Base-by-base conservation (phyloP, 495 filamentous ascomycete species). In the Penicillium antarcticum region DNA sequence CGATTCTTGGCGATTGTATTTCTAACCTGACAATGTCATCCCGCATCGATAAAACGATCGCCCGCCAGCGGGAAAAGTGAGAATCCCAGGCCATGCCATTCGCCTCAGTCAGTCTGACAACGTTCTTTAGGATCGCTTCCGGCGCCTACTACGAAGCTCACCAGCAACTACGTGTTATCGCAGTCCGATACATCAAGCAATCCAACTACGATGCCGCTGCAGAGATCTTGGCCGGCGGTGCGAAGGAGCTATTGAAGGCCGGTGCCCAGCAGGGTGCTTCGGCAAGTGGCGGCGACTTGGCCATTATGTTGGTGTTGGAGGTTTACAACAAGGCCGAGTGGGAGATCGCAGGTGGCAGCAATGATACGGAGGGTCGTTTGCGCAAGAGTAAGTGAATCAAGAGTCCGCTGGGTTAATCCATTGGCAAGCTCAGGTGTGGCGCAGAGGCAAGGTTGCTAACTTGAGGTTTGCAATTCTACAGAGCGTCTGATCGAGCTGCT, bases 61-160 rank as follows among this genome's bases (percentile, higher is more conserved):
- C 81, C 38, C 79, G 86, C 32, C 82, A 87, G 66, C 80, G 82
- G 70, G 74, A 85, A 71, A 87, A 83, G 86, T 88, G 71, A 54
- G 67, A 59, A 21, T 16, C 13, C 36, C 31, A 46, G 33, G 52
- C 7, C 26, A 29, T 29, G 53, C 6, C 21, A 23, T 23, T 47
- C 42, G 9, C 35, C n/a, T n/a, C n/a, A n/a, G n/a, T n/a, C n/a
- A n/a, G n/a, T 48, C 42, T 26, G 45, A 23, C 40, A 47, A 18
- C 26, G 9, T 29, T 21, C 11, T 49, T 52, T 71, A 95, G 92
- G 65, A 97, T 96, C 69, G 79, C 84, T 54, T 91, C 94, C 70
- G 95, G 94, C 52, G 82, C 89, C 60, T 96, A 83, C 76, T 98
- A 98, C 74, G 94, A 98, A 80, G 94, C 94, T 45, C 91, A 95